phyloP scores from a whole-genome alignment of 2,329 filamentous ascomycete genomes.

The Tolypocladium nubicola region DNA sequence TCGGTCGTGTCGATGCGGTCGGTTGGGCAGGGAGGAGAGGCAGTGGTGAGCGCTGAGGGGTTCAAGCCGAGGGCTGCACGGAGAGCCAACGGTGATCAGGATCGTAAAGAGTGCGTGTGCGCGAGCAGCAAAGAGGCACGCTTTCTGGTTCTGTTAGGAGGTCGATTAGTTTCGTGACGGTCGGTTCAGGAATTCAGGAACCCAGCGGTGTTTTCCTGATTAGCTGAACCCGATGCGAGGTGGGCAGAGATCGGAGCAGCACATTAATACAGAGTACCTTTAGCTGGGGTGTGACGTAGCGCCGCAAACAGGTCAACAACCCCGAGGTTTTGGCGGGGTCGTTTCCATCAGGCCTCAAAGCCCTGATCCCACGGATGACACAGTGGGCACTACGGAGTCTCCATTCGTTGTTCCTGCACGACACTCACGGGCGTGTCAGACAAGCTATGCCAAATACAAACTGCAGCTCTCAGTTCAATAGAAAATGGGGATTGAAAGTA shows the following conservation, averaged over 20 bases:
- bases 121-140: not conserved
- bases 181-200: not conserved
- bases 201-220: not conserved
- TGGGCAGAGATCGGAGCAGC: not conserved
- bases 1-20: not conserved
- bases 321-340: not conserved
- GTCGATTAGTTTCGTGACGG: not conserved
- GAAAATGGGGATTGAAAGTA: too few species aligned
- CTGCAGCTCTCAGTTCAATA: too few species aligned
- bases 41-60: not conserved
- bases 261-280: not conserved
- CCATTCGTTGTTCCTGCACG: too few species aligned
- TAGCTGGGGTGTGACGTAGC: not conserved
- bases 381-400: not conserved
- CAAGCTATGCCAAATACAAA: not conserved
- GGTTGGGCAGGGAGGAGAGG: not conserved
- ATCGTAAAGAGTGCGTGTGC: not conserved
- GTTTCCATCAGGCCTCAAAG: not conserved
- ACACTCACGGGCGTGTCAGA: too few species aligned
- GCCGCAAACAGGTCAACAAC: not conserved
- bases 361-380: not conserved
- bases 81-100: not conserved
- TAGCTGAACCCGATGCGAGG: not conserved
- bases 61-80: not conserved
- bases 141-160: not conserved